Base-by-base conservation (phyloP, 2,329 filamentous ascomycete genomes). In the Fusarium tanahbumbuense region DNA sequence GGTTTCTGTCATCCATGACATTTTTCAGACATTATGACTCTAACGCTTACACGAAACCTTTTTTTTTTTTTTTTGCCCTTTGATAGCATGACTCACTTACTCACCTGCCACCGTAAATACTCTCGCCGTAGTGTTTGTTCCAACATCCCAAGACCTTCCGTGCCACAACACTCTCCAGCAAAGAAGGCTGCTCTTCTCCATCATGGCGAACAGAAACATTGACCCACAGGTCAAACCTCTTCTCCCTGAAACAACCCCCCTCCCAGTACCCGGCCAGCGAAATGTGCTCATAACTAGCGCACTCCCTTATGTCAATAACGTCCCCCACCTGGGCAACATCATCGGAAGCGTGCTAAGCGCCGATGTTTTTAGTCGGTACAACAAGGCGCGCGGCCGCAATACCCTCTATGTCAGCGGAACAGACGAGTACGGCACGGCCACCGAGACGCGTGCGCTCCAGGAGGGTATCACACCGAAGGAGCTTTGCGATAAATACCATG, bases 61-160 rank as follows among this genome's bases (percentile, higher is more conserved):
- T n/a, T n/a, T n/a, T n/a, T n/a, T n/a, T n/a, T n/a, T n/a, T n/a
- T 32, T 15, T 32, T 8, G 3, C 13, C 7, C 13, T 32, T 4
- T 32, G 3, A 2, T 32, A 8, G 13, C 30, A 8, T 34, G 32
- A 34, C 32, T 34, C 32, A 34, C 3, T 5, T 1, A 1, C 32
- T 9, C 8, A 9, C 4, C 5, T 2, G 15, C 8, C 15, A 34
- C 15, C 8, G 9, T 34, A 9, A 18, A 18, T 34, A 34, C 32
- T 18, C 5, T 10, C 8, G 8, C 16, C 1, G 1, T 10, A 6
- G 32, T 18, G 4, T 10, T 34, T 34, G 32, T 18, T 34, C 16
- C 18, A 6, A 0, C 16, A 4, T 34, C 4, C 2, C 32, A 34
- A 18, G 8, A 34, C 5, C 8, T 10, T 34, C 0, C 5, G 8